Percentiles rank a stretch among this genome's conserved stretches.
Evolutionary conservation across 768 basidiomycete species (phyloP).

Genomic region (Sarcodon sp.): DNA sequence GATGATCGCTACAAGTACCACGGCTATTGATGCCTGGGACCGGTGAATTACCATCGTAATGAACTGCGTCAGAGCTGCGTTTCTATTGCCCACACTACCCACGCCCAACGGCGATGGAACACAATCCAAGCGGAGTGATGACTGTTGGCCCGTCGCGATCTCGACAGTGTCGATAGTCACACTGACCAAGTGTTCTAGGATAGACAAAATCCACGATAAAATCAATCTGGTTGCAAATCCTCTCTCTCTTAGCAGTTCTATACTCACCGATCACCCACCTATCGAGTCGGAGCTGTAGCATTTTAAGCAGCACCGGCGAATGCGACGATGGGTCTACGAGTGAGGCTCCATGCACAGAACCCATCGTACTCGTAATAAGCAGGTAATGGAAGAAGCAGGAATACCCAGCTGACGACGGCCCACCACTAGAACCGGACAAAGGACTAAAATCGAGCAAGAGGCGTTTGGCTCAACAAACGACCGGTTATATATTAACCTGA

Average conservation of each 20-base stretch:
- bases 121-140: slow-evolving; percentile 22
- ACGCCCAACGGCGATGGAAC: slow-evolving; percentile 24
- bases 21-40: slow-evolving; percentile 61
- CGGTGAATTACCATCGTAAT: slow-evolving; percentile 55
- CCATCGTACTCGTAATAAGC: slow-evolving; percentile 1
- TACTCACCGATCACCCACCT: slow-evolving; percentile 51
- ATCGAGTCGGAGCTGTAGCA: slow-evolving; percentile 53
- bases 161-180: slow-evolving; percentile 61
- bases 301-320: slow-evolving; percentile 53
- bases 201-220: slow-evolving; percentile 3
- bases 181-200: slow-evolving; percentile 57
- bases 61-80: slow-evolving; percentile 47
- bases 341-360: slow-evolving; percentile 30
- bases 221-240: not conserved
- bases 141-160: slow-evolving; percentile 50
- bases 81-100: slow-evolving; percentile 31
- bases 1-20: slow-evolving; percentile 56
- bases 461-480: too few relatives aligned
- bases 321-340: slow-evolving; percentile 55
- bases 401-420: too few relatives aligned
- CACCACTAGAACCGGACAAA: too few relatives aligned
- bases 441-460: too few relatives aligned
- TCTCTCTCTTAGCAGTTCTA: not conserved
- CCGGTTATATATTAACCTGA: slow-evolving; percentile 3
- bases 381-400: not conserved